Percentiles rank a stretch among this genome's conserved stretches.
These are phyloP conservation scores for Podosphaera aphanis DNA, from an alignment of 2,329 filamentous ascomycete genomes.

Conservation along the genomic window DNA sequence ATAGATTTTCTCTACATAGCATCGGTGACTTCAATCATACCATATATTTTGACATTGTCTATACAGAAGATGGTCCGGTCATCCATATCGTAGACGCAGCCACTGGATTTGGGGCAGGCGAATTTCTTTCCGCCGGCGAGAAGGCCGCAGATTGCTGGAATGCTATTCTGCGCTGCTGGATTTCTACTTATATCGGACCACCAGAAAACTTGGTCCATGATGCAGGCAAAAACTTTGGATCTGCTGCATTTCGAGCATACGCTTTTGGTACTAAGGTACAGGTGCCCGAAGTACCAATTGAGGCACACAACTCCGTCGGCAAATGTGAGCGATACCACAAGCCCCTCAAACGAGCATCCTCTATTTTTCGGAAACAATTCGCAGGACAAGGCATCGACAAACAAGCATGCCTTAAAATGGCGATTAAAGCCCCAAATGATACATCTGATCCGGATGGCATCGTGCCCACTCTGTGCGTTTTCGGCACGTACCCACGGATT, in stretches of 20 bases:
- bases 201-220: conserved; percentile 1
- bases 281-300: not conserved
- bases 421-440: conserved; percentile 1
- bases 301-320: conserved; percentile 3
- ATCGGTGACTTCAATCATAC: conserved; percentile 1
- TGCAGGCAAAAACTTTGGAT: conserved; percentile 3
- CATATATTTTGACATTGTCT: conserved; percentile 1
- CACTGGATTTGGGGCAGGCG: not conserved
- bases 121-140: not conserved
- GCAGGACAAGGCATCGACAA: not conserved
- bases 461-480: conserved; percentile 1
- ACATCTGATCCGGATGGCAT: not conserved
- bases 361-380: not conserved
- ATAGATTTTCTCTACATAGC: not conserved
- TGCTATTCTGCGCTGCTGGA: not conserved
- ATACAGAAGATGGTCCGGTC: not conserved
- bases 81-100: conserved; percentile 1
- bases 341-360: not conserved
- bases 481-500: not conserved
- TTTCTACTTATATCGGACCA: too few species aligned
- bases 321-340: conserved; percentile 1
- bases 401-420: not conserved
- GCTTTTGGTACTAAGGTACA: not conserved
- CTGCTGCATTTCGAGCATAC: conserved; percentile 1
- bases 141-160: not conserved